Evolutionary conservation across 768 basidiomycete genomes (phyloP), one percentile per base, ranked within the genome.

Genomic region (Trametes coccinea): DNA sequence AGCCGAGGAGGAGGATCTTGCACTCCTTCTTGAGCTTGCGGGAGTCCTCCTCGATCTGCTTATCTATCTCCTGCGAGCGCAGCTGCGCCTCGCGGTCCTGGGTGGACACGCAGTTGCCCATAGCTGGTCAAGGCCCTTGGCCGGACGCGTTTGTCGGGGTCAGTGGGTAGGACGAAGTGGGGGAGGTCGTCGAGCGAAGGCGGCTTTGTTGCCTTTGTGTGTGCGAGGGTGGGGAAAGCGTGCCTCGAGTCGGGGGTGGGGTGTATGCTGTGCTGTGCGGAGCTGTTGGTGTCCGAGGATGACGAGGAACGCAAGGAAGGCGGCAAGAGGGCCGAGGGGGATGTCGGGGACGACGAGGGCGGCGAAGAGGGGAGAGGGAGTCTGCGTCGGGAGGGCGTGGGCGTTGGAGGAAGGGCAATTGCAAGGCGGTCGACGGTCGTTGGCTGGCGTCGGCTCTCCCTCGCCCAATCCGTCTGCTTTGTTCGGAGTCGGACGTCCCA

Each of bases 1-100:
- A 95, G 57, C 95, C 95, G n/a, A 97, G 79, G 13, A 97, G 77
- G 22, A 97, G 75, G 67, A 97, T 95, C 82, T 95, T 95, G 79
- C 92, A 95, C 72, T 95, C 94, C 69, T 87, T 85, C 72, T 88
- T 88, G 64, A 89, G 89, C 73, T 82, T 86, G 73, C 84, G 86
- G 14, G 82, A 82, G 73, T 95, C 95, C 76, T 95, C 93, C 71
- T 95, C 92, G 55, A 95, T 84, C 74, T 86, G 82, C 64, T 82
- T 84, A 80, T 95, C 93, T 67, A 95, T 95, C 69, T 79, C 78
- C 72, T 89, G 87, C 16, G 87, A 89, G 71, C 79, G 79, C 50
- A 82, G 80, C 71, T 82, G 85, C 64, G 81, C 86, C 33, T 79
- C 81, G 52, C 79, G 80, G 75, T 87, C 86, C 56, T 74, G 73